Evolutionary conservation across 768 basidiomycete genomes (phyloP), one percentile per base, ranked within the genome.

Genomic region (Tremella yokohamensis): DNA sequence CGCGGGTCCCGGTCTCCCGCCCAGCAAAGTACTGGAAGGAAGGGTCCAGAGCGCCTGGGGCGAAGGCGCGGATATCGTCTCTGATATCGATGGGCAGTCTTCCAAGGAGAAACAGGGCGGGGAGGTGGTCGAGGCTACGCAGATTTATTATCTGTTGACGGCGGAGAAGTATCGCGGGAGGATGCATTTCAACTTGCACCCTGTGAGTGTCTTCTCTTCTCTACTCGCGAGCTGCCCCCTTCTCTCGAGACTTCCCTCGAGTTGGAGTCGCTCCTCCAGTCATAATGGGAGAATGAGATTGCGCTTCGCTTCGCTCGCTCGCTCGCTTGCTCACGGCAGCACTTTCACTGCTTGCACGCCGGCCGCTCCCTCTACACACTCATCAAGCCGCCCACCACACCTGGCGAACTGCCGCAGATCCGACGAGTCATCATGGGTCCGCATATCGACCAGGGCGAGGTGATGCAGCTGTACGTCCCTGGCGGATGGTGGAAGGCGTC

Each of bases 401-500:
- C 58, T 15, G 25, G 16, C 15, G 49, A 22, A 15, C 18, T 18
- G 15, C 67, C 67, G 8, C 51, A 52, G 3, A 62, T 69, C 57
- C 62, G 64, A 20, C 56, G 58, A 0, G 40, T 66, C 34, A 53
- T 82, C 18, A 79, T 84, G 65, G 83, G 82, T 9, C 62, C 77
- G 1, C 75, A 83, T 68, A 58, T 65, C 13, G 70, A 65, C 0
- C 75, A 70, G 0, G 80, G 81, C 2, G 83, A 84, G 66, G 71
- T 76, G 1, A 77, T 81, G 7, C 78, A 81, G 69, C 76, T 83
- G n/a, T 69, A 82, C 60, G 56, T 80, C 20, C 65, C 65, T 15
- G 61, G 58, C 22, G 72, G 69, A 58, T 75, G 73, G 63, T 76
- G 71, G 73, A 69, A 72, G 52, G 77, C 74, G 4, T 65, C 62